phyloP scores from a whole-genome alignment of 2,329 filamentous ascomycete genomes.

The Colletotrichum phormii region DNA sequence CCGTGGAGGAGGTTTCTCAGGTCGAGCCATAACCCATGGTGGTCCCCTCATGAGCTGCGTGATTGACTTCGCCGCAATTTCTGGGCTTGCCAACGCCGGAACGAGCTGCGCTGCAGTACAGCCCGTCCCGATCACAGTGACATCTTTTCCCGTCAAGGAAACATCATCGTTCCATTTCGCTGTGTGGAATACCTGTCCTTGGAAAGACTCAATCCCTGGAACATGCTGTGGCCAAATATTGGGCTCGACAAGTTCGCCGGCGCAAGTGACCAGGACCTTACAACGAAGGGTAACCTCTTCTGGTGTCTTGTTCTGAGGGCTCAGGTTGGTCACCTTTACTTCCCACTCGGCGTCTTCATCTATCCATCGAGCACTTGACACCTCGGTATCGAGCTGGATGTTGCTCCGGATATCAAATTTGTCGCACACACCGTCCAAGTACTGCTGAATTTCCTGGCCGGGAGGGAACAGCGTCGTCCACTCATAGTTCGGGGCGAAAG shows the following conservation, averaged over 20 bases:
- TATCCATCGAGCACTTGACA: slow-evolving; percentile 3
- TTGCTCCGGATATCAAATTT: not conserved
- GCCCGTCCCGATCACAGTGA: slow-evolving; percentile 65
- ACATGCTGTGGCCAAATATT: not conserved
- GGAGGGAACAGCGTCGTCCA: slow-evolving; percentile 4
- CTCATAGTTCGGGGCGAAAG: slow-evolving; percentile 6
- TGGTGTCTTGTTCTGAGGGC: not conserved
- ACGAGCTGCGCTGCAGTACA: slow-evolving; percentile 66
- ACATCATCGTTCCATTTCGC: slow-evolving; percentile 61
- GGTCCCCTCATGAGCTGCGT: slow-evolving; percentile 54
- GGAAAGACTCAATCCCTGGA: slow-evolving; percentile 7
- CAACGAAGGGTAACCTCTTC: not conserved
- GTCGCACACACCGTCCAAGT: not conserved
- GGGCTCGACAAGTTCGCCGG: not conserved
- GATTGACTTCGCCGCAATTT: slow-evolving; percentile 48
- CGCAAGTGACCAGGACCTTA: not conserved
- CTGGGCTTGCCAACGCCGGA: slow-evolving; percentile 42
- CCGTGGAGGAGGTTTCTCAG: slow-evolving; percentile 40
- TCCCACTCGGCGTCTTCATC: not conserved
- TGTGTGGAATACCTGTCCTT: slow-evolving; percentile 15
- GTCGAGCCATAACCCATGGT: slow-evolving; percentile 54
- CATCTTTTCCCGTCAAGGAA: slow-evolving; percentile 57
- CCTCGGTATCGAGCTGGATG: not conserved
- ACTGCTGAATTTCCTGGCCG: slow-evolving; percentile 3
- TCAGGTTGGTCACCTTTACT: not conserved